Evolutionary conservation across 805 yeast genomes (phyloP).

Genomic region (Teunomyces kruisii): DNA sequence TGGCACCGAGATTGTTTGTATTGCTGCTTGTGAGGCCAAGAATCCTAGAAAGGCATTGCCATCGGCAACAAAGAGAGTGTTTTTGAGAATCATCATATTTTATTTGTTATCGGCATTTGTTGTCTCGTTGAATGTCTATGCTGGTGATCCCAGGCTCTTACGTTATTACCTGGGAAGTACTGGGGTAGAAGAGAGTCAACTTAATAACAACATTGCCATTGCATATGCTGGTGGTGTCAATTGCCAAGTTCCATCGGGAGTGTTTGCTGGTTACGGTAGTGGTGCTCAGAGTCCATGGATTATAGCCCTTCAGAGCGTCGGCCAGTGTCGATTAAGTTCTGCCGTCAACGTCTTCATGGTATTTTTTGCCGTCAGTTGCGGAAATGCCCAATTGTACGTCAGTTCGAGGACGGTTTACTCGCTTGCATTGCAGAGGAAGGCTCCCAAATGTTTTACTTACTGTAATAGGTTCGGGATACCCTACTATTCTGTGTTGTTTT

Average conservation of each 20-base stretch:
- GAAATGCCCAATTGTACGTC: constrained; percentile 45
- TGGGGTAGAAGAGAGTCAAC: constrained; percentile 22
- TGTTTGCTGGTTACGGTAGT: constrained; percentile 35
- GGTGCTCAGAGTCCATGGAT: constrained; percentile 49
- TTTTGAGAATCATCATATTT: constrained; percentile 65
- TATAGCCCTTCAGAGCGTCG: constrained; percentile 41
- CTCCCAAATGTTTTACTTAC: constrained; percentile 57
- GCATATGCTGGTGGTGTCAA: constrained; percentile 35
- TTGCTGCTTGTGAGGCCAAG: constrained; percentile 84
- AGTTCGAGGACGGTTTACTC: constrained; percentile 44
- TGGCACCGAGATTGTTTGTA: constrained; percentile 80
- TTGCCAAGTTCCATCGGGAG: constrained; percentile 23
- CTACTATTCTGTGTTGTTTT: constrained; percentile 61
- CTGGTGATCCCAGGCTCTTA: constrained; percentile 74
- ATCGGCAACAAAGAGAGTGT: constrained; percentile 70
- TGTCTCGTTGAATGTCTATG: constrained; percentile 69
- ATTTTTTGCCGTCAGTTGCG: constrained; percentile 48
- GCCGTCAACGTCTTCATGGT: constrained; percentile 45
- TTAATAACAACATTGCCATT: constrained; percentile 28
- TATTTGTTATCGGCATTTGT: constrained; percentile 67
- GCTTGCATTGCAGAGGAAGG: constrained; percentile 49
- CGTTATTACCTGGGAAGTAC: constrained; percentile 48
- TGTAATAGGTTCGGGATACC: constrained; percentile 74
- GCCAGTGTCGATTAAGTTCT: constrained; percentile 34
- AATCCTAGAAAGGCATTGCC: constrained; percentile 79